Evolutionary conservation across 176 grass and related monocot genomes (phyloP).

Genomic region (Triticum dicoccoides): DNA sequence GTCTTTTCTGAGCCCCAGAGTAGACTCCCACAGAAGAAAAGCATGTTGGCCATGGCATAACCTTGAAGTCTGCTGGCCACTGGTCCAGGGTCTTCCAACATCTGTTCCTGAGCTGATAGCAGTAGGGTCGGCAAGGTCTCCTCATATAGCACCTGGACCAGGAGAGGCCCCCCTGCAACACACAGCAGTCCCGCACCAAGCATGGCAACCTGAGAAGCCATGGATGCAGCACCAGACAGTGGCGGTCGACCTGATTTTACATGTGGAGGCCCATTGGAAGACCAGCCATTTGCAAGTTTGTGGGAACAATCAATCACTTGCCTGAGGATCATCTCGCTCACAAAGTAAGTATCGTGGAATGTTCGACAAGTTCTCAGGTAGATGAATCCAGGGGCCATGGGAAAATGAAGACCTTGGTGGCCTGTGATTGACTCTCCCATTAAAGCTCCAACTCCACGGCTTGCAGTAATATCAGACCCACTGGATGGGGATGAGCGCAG

Average conservation of each 20-base stretch:
- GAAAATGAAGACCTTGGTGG: slow-evolving; percentile 65
- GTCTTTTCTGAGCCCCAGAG: slow-evolving; percentile 61
- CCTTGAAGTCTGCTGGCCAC: slow-evolving; percentile 70
- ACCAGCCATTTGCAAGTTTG: slow-evolving; percentile 70
- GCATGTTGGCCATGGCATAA: slow-evolving; percentile 85
- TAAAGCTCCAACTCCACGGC: slow-evolving; percentile 67
- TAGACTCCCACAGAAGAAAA: slow-evolving; percentile 72
- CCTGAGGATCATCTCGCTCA: slow-evolving; percentile 81
- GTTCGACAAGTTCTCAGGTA: slow-evolving; percentile 79
- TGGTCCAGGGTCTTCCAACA: slow-evolving; percentile 43
- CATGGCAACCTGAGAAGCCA: slow-evolving; percentile 70
- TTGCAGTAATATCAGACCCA: slow-evolving; percentile 51
- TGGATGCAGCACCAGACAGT: slow-evolving; percentile 61
- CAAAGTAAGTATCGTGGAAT: slow-evolving; percentile 82
- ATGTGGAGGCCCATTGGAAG: slow-evolving; percentile 45
- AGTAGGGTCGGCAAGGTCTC: slow-evolving; percentile 83
- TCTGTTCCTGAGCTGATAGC: slow-evolving; percentile 56
- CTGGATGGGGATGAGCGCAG: slow-evolving; percentile 46
- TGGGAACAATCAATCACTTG: slow-evolving; percentile 72
- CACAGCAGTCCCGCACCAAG: slow-evolving; percentile 82
- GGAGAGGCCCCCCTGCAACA: slow-evolving; percentile 65
- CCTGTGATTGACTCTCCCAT: slow-evolving; percentile 67
- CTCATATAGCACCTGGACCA: slow-evolving; percentile 89
- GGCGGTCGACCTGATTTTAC: slow-evolving; percentile 71
- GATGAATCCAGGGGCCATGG: slow-evolving; percentile 74